Percentiles rank a stretch among this genome's conserved stretches.
Evolutionary conservation across 75 land plant genomes (phyloP).

Genomic region (Picea glauca): DNA sequence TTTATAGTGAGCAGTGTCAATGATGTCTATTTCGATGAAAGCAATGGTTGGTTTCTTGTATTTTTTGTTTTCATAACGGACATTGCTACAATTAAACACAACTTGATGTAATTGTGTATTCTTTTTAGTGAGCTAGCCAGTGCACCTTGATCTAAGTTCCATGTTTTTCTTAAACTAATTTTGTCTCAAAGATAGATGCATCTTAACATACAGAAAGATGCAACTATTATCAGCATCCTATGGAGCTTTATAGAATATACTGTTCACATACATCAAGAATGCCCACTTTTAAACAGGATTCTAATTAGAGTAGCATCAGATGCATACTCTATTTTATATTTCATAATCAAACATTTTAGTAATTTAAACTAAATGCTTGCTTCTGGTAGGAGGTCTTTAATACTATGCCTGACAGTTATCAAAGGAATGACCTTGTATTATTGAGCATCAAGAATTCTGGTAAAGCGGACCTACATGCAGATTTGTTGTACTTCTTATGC

Average conservation of each 20-base stretch:
- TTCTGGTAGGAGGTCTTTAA: conserved; percentile 11
- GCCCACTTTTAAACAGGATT: too few species aligned
- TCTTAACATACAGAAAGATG: too few species aligned
- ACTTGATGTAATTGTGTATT: neutral
- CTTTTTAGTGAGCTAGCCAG: neutral
- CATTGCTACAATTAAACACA: neutral
- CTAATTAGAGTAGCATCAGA: too few species aligned
- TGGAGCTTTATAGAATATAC: too few species aligned
- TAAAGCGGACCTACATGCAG: conserved; percentile 79
- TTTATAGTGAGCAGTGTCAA: too few species aligned
- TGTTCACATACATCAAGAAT: too few species aligned
- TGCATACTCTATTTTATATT: neutral
- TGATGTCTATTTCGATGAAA: too few species aligned
- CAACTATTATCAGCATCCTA: too few species aligned
- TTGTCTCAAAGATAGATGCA: neutral
- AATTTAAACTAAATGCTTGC: conserved; percentile 14
- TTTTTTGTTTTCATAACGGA: neutral
- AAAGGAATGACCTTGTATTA: conserved; percentile 30
- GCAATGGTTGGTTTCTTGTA: too few species aligned
- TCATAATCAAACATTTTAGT: neutral
- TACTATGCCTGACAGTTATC: conserved; percentile 27
- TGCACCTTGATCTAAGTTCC: neutral
- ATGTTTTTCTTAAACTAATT: neutral
- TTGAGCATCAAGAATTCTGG: conserved; percentile 51
- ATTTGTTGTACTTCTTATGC: conserved; percentile 56